Base-by-base conservation (phyloP, 2,329 filamentous ascomycete genomes). In the Paraphaeosphaeria sporulosa region DNA sequence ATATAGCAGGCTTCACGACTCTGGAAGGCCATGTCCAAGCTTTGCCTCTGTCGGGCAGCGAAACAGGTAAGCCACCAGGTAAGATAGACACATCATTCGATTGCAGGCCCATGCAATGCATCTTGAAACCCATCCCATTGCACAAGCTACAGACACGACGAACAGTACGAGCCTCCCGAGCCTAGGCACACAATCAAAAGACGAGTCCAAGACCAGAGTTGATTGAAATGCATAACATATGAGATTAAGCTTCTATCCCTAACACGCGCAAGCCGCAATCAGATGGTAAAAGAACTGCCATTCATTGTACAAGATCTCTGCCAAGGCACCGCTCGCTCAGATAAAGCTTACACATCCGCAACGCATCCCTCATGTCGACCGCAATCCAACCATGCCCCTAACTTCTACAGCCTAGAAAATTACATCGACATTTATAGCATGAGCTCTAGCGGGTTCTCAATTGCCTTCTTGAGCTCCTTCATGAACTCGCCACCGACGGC, bases 401-500 rank as follows among this genome's bases (percentile, higher is more conserved):
- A 57, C 58, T 48, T 55, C 27, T 54, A 59, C 36, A 55, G 21
- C 44, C 53, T 53, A 55, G 52, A 58, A 58, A 21, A 64, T 62
- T 64, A 62, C 57, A 64, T 52, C 60, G 55, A 58, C 17, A 63
- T 62, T 27, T 90, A 99, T 81, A 99, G 86, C 79, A 99, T 85
- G 71, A 99, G 86, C 84, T 96, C 92, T 71, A 99, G 86, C 69
- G 95, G 95, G 87, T 97, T 97, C 89, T 99, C 95, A 62, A 99
- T 85, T 55, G 93, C 92, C 87, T 94, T 94, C 91, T 99, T 99
- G 80, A 99, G 85, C 85, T 96, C 95, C 80, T 88, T 89, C 81
- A 99, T 93, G 89, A 94, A 99, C 81, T 99, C 95, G 61, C 90
- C 95, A 76, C 95, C 96, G 60, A 98, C 92, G 43, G 94, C 95